Evolutionary conservation across 1,139 yeast genomes (phyloP).

Genomic region (Yamadazyma songkhlaensis): DNA sequence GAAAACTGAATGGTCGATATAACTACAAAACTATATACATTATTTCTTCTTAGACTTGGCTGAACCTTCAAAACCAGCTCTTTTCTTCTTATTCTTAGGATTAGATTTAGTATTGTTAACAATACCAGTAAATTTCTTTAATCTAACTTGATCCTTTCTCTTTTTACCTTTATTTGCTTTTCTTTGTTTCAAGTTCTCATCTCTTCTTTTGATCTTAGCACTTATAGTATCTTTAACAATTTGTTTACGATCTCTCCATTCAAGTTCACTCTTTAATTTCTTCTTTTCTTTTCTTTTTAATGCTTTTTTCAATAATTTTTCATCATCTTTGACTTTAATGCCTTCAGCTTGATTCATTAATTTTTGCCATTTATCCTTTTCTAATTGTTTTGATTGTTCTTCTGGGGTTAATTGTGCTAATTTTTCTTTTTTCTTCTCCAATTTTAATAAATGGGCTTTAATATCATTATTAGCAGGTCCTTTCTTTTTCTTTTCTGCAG

Average conservation of each 20-base stretch:
- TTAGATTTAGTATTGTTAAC: conserved; percentile 31
- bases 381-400: conserved; percentile 56
- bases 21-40: conserved; percentile 1
- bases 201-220: conserved; percentile 79
- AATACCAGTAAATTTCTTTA: conserved; percentile 64
- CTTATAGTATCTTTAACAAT: conserved; percentile 72
- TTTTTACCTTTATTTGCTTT: conserved; percentile 76
- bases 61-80: conserved; percentile 61
- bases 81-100: conserved; percentile 37
- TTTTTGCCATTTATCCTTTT: conserved; percentile 81
- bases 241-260: conserved; percentile 85
- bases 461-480: conserved; percentile 87
- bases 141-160: conserved; percentile 64
- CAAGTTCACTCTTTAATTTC: conserved; percentile 77
- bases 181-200: conserved; percentile 81
- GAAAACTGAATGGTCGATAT: neutral
- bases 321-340: conserved; percentile 83
- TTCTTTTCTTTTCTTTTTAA: conserved; percentile 76
- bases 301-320: conserved; percentile 79
- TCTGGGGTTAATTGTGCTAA: conserved; percentile 60
- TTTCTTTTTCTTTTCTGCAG: conserved; percentile 55
- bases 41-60: conserved; percentile 37
- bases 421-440: conserved; percentile 72
- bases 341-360: conserved; percentile 90
- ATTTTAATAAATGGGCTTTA: conserved; percentile 73